Percentiles rank a stretch among this genome's conserved stretches.
Evolutionary conservation across 495 filamentous ascomycete species (phyloP).

Genomic region (Letharia columbiana): DNA sequence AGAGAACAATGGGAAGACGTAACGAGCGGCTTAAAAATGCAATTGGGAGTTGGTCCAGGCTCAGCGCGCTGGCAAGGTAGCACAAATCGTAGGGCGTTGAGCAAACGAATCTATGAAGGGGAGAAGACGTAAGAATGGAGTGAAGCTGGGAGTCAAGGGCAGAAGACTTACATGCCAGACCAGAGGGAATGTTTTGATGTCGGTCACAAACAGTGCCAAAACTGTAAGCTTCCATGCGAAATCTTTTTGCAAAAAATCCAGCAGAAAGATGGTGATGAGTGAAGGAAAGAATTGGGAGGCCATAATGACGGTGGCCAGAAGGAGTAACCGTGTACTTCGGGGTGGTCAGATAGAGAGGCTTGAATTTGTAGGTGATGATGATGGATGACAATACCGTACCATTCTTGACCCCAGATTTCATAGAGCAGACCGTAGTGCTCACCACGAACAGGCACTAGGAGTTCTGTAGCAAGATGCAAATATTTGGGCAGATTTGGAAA

Average conservation of each 20-base stretch:
- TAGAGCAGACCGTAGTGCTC: too few relatives aligned
- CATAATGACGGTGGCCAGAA: not conserved
- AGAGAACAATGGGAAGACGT: constrained; percentile 35
- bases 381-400: too few relatives aligned
- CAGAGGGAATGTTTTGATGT: not conserved
- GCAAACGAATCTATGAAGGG: not conserved
- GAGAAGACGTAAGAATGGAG: not conserved
- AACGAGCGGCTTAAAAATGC: constrained; percentile 48
- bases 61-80: not conserved
- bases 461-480: too few relatives aligned
- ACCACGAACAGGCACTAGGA: too few relatives aligned
- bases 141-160: not conserved
- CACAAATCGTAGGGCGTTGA: not conserved
- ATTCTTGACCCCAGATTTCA: too few relatives aligned
- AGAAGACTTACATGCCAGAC: not conserved
- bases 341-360: not conserved
- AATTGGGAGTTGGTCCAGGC: not conserved
- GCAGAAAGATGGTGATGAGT: not conserved
- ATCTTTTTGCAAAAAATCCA: not conserved
- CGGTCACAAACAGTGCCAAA: not conserved
- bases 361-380: too few relatives aligned
- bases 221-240: not conserved
- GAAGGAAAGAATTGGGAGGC: not conserved
- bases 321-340: not conserved
- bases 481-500: too few relatives aligned